Conservation (phyloP, 225 moss, liverwort and hornwort species). For the Physcomitrellopsis africana region DNA sequence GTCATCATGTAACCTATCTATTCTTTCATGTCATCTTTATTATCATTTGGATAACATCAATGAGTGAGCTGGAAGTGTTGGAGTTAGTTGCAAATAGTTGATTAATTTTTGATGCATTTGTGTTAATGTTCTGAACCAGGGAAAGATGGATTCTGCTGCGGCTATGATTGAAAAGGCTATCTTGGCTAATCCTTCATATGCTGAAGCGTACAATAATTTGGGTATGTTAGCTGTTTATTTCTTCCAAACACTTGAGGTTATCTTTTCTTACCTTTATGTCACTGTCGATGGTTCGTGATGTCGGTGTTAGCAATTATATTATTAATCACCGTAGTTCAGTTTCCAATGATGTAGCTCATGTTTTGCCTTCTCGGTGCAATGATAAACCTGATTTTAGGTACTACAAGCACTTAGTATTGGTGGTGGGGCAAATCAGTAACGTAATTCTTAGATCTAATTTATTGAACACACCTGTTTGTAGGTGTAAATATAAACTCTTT, state of each 20-base stretch:
- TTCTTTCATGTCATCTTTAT: conserved; percentile 11
- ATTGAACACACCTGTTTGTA: neutral
- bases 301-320: neutral
- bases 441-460: conserved; percentile 3
- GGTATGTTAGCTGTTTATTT: conserved; percentile 49
- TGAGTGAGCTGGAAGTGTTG: conserved; percentile 15
- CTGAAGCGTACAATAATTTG: conserved; percentile 97
- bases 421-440: neutral
- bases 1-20: neutral
- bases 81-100: conserved; percentile 2
- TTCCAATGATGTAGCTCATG: conserved; percentile 6
- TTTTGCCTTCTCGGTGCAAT: neutral
- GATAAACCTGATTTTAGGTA: too few species aligned
- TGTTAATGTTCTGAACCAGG: conserved; percentile 49
- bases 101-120: neutral
- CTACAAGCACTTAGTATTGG: neutral
- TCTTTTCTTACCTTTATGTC: conserved; percentile 6
- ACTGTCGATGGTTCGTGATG: neutral
- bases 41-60: neutral
- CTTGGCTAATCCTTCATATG: conserved; percentile 88
- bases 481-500: neutral
- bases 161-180: conserved; percentile 99
- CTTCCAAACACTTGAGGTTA: neutral
- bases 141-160: conserved; percentile 96
- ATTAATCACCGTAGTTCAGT: neutral